Evolutionary conservation across 768 basidiomycete species (phyloP).

Genomic region (Tephrocybe sp.): DNA sequence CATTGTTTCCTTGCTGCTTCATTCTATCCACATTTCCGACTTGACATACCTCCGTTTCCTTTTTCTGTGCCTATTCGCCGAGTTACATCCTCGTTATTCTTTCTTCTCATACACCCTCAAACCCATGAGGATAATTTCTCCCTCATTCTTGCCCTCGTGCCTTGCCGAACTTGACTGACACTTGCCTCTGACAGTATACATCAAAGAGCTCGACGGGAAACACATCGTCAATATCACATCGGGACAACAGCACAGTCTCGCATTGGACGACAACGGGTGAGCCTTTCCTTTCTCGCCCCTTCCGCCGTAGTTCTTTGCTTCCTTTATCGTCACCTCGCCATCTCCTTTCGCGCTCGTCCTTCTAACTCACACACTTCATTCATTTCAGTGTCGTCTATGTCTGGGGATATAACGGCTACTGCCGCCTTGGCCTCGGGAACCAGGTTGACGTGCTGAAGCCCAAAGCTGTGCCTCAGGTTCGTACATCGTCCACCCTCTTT

Average conservation of each 20-base stretch:
- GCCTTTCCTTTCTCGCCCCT: slow-evolving; percentile 16
- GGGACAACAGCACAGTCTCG: slow-evolving; percentile 85
- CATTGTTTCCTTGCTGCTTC: too few species aligned
- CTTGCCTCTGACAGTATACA: slow-evolving; percentile 58
- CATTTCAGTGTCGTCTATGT: slow-evolving; percentile 71
- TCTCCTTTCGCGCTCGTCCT: too few species aligned
- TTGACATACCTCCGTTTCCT: too few species aligned
- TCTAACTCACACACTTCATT: too few species aligned
- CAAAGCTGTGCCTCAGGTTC: slow-evolving; percentile 77
- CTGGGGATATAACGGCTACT: slow-evolving; percentile 91
- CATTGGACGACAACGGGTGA: slow-evolving; percentile 75
- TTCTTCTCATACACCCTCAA: too few species aligned
- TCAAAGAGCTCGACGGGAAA: slow-evolving; percentile 74
- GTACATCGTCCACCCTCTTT: slow-evolving; percentile 3
- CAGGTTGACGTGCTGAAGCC: slow-evolving; percentile 81
- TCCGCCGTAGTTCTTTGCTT: too few species aligned
- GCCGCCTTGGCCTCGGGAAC: slow-evolving; percentile 83
- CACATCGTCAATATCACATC: slow-evolving; percentile 80
- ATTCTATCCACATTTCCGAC: too few species aligned
- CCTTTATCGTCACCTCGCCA: too few species aligned
- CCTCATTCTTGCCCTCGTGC: too few species aligned
- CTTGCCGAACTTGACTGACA: too few species aligned
- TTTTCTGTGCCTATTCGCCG: too few species aligned
- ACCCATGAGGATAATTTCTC: too few species aligned
- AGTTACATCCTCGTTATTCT: neutral